These are phyloP conservation scores for Geoglossum glabrum DNA, from an alignment of 495 filamentous ascomycete genomes.

Conservation along the genomic window DNA sequence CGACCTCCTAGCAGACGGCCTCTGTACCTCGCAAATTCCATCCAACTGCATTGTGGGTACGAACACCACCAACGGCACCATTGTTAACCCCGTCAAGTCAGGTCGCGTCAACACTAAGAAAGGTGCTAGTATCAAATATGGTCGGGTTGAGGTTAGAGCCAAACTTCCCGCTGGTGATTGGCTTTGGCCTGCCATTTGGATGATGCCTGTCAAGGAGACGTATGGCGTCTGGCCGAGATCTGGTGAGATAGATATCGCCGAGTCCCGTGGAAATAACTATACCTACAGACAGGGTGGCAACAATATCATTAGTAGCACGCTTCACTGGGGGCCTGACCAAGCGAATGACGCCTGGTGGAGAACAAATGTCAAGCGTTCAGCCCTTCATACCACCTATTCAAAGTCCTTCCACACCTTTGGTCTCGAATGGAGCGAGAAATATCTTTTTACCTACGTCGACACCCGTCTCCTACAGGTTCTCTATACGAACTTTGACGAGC, in stretches of 20 bases:
- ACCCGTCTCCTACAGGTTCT: slow-evolving; percentile 58
- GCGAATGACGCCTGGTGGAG: slow-evolving; percentile 51
- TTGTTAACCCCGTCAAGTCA: slow-evolving; percentile 62
- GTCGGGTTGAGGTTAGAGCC: slow-evolving; percentile 60
- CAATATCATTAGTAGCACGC: slow-evolving; percentile 58
- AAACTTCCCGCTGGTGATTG: slow-evolving; percentile 59
- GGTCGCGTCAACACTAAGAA: slow-evolving; percentile 54
- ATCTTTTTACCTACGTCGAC: slow-evolving; percentile 74
- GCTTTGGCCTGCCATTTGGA: slow-evolving; percentile 87
- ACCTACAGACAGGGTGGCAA: slow-evolving; percentile 56
- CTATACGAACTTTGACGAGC: slow-evolving; percentile 53
- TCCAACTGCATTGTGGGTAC: slow-evolving; percentile 40
- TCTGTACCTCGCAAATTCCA: slow-evolving; percentile 37
- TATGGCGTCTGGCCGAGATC: slow-evolving; percentile 65
- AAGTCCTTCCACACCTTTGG: slow-evolving; percentile 50
- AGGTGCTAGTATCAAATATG: slow-evolving; percentile 54
- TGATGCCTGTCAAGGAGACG: slow-evolving; percentile 52
- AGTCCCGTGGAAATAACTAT: slow-evolving; percentile 63
- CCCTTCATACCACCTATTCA: slow-evolving; percentile 61
- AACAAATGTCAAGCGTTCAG: slow-evolving; percentile 52
- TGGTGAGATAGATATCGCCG: slow-evolving; percentile 73
- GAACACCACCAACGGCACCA: slow-evolving; percentile 48
- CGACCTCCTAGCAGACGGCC: slow-evolving; percentile 41
- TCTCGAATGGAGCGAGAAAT: slow-evolving; percentile 73
- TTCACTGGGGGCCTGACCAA: slow-evolving; percentile 59